Evolutionary conservation across 2,329 filamentous ascomycete genomes (phyloP), one percentile per base, ranked within the genome.

Genomic region (Pseudopithomyces chartarum): DNA sequence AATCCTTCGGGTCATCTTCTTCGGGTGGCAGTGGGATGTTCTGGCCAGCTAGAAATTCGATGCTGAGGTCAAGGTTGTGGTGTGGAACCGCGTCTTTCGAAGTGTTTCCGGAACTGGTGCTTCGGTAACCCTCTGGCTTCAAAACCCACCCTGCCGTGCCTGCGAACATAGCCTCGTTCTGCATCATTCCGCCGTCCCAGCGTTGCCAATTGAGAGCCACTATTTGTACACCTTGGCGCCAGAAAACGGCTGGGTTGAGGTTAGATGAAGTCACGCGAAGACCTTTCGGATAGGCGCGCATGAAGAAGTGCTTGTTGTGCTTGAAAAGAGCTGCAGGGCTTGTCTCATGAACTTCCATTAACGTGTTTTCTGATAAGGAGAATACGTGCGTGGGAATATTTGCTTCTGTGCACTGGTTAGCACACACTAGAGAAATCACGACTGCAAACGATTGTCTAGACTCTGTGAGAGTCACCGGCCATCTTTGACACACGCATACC

Each of bases 181-280:
- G 84, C 94, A 97, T 97, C 88, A 96, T 96, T 32, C 91, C 92
- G 65, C 91, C 89, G 68, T 97, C 92, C 75, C 90, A 88, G 59
- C 88, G 89, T 76, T 98, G 93, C 91, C 93, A 98, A 77, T 97
- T 97, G 58, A 98, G 80, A 0, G 93, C 93, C 1, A 96, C 92
- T 65, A 97, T 89, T 75, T 97, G 93, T 2, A 96, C 89, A 13
- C 93, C 93, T 62, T 91, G 88, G 32, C 91, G 85, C 93, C 93
- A 97, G 76, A 93, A 95, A 3, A 89, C 83, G 0, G 87, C 85
- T 4, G 94, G 92, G 64, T 97, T 91, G 12, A 96, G 81, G 70
- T 97, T 98, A 1, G 91, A 95, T 0, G 91, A 96, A 58, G 86
- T 84, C 51, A 97, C 87, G 6, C 93, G 87, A 55, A 92, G 82